Base-by-base conservation (phyloP, 176 grass and related monocot genomes). In the Eragrostis curvula region DNA sequence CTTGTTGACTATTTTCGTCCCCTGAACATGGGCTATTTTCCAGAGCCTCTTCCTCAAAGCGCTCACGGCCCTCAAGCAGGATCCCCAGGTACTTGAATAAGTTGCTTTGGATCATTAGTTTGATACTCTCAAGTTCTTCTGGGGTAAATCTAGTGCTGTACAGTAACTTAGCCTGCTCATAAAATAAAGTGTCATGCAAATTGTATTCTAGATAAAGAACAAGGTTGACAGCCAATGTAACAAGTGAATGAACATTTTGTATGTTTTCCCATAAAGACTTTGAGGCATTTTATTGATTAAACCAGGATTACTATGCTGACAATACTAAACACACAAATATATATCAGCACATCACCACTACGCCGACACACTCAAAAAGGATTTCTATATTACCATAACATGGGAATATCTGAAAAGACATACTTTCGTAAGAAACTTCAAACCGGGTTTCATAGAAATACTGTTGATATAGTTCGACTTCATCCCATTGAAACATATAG, bases 101-200 rank as follows among this genome's bases (percentile, higher is more conserved):
- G 79, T 91, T 98, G 62, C 96, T 98, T 82, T 98, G 96, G 73
- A 98, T 93, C 96, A 98, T 98, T 25, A 98, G 30, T 91, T 98
- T 98, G 52, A 93, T 91, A 80, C 49, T 73, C 53, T 95, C 93
- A 53, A 91, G 93, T 79, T 98, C 96, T 85, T 98, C 93, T 66
- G 65, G 76, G 29, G 87, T 88, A 72, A 98, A 98, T 40, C 81
- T 93, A 77, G 76, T 90, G 63, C 89, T 90, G 27, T 95, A 98
- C 56, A 98, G 76, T 66, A 93, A 82, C 71, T 95, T 98, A 9
- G 87, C 93, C 96, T 98, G 90, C 81, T 79, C 50, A 64, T 68
- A 61, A 68, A 87, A 86, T 8, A 60, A 78, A 48, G 77, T 12
- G 59, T 78, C 36, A 81, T 61, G 84, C 68, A 71, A 51, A 24